Evolutionary conservation across 2,329 filamentous ascomycete species (phyloP).

Genomic region (Colletotrichum melonis): DNA sequence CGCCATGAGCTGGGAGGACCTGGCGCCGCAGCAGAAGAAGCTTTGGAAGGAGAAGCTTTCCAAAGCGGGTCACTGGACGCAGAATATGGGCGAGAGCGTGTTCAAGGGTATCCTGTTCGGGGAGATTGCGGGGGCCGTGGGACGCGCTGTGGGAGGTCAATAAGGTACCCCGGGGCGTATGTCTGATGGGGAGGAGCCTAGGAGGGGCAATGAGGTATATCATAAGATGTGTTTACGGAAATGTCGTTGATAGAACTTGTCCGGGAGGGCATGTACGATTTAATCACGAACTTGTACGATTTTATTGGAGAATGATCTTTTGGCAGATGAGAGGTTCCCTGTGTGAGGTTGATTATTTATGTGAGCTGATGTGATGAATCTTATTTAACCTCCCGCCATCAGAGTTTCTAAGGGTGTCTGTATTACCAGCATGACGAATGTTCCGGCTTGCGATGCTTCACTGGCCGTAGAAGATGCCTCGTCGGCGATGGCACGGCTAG

Average conservation of each 20-base stretch:
- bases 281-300: constrained; percentile 27
- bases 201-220: neutral
- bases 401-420: too few relatives aligned
- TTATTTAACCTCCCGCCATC: too few relatives aligned
- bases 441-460: too few relatives aligned
- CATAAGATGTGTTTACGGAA: constrained; percentile 11
- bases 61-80: constrained; percentile 82
- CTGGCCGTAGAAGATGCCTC: too few relatives aligned
- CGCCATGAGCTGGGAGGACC: constrained; percentile 77
- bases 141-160: constrained; percentile 53
- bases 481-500: too few relatives aligned
- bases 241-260: constrained; percentile 13
- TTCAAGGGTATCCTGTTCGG: constrained; percentile 83
- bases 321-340: neutral
- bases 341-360: too few relatives aligned
- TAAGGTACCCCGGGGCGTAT: neutral
- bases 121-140: constrained; percentile 73
- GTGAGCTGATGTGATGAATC: too few relatives aligned
- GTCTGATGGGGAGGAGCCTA: neutral
- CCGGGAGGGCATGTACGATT: constrained; percentile 14
- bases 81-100: constrained; percentile 80
- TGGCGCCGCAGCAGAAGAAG: constrained; percentile 70
- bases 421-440: too few relatives aligned
- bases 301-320: neutral
- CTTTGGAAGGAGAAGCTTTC: constrained; percentile 77